These are phyloP conservation scores for Phaffia rhodozyma DNA, from an alignment of 1,284 basidiomycete species.

Conservation along the genomic window DNA sequence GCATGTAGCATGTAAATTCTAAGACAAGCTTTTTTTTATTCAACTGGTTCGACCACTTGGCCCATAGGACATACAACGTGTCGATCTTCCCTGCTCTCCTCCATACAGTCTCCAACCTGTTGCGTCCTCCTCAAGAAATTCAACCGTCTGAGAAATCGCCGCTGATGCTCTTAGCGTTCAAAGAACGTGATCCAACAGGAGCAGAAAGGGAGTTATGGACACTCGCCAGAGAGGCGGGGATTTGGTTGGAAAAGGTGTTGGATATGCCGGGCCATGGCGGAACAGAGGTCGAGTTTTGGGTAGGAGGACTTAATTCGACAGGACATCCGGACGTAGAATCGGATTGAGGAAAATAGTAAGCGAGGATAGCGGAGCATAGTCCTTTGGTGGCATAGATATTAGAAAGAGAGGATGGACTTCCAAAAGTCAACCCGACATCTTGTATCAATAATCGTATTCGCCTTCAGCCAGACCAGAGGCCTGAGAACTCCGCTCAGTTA, in stretches of 20 bases:
- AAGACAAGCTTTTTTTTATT: no score
- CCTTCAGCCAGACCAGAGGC: no score
- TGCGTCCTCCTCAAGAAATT: background rate
- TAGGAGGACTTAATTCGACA: background rate
- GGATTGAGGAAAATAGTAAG: no score
- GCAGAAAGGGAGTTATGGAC: slow-evolving; percentile 11
- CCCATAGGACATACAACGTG: slow-evolving; percentile 15
- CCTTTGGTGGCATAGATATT: background rate
- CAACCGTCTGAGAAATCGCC: background rate
- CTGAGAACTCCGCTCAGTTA: no score
- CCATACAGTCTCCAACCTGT: slow-evolving; percentile 1
- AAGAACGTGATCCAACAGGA: slow-evolving; percentile 14
- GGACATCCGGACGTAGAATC: no score
- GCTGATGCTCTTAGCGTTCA: slow-evolving; percentile 8
- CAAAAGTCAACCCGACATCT: background rate
- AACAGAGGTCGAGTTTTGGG: slow-evolving; percentile 12
- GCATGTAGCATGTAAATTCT: background rate
- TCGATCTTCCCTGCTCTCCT: slow-evolving; percentile 14
- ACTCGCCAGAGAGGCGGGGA: slow-evolving; percentile 1
- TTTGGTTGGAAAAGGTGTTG: slow-evolving; percentile 3
- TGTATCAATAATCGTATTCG: background rate
- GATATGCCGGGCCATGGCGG: slow-evolving; percentile 3
- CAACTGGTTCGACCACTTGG: background rate
- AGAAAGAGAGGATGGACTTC: background rate
- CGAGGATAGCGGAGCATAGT: background rate